phyloP scores from a whole-genome alignment of 495 filamentous ascomycete species.

The Friedmanniomyces endolithicus region DNA sequence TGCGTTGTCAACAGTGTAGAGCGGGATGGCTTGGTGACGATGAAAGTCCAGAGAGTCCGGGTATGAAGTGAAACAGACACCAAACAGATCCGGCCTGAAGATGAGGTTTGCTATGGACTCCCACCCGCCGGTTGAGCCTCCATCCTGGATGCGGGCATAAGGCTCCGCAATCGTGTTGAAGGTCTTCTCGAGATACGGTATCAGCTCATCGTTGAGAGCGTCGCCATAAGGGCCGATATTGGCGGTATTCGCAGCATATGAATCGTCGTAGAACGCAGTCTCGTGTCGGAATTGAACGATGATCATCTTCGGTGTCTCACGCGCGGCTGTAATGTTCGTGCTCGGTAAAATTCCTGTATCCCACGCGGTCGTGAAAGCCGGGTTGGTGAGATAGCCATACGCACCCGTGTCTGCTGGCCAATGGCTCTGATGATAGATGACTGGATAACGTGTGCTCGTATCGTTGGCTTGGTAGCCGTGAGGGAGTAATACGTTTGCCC shows the following conservation, averaged over 20 bases:
- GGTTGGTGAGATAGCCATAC: slow-evolving; percentile 3
- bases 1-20: slow-evolving; percentile 15
- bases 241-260: slow-evolving; percentile 22
- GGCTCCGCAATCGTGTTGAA: slow-evolving; percentile 20
- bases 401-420: slow-evolving; percentile 12
- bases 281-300: slow-evolving; percentile 20
- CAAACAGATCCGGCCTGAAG: slow-evolving; percentile 17
- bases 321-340: slow-evolving; percentile 6
- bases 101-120: slow-evolving; percentile 13
- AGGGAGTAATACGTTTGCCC: slow-evolving; percentile 18
- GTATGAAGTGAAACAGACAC: slow-evolving; percentile 15
- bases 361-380: slow-evolving; percentile 8
- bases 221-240: slow-evolving; percentile 22
- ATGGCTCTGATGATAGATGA: slow-evolving; percentile 16
- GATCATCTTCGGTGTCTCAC: slow-evolving; percentile 20
- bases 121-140: slow-evolving; percentile 23
- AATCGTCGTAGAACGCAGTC: slow-evolving; percentile 20
- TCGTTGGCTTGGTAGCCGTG: slow-evolving; percentile 15
- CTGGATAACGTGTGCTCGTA: slow-evolving; percentile 13
- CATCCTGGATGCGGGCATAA: slow-evolving; percentile 20
- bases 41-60: slow-evolving; percentile 21
- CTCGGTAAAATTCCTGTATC: slow-evolving; percentile 9
- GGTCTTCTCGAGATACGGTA: slow-evolving; percentile 12
- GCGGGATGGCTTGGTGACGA: slow-evolving; percentile 19
- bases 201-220: slow-evolving; percentile 22